phyloP scores from a whole-genome alignment of 139 green algal genomes.

The Chlamydomonas incerta region DNA sequence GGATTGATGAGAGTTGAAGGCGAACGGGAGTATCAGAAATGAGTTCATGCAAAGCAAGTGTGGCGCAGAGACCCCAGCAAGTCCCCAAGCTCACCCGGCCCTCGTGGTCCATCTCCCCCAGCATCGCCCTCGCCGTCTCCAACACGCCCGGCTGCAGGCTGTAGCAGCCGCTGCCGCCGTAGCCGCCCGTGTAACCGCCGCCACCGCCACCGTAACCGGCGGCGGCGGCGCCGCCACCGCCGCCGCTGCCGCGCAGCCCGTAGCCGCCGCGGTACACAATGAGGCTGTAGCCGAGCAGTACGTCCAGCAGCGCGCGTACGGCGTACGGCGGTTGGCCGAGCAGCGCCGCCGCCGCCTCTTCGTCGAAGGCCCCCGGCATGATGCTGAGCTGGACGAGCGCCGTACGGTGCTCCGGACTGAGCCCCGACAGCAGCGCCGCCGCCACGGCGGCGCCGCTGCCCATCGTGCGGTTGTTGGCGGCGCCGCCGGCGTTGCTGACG shows the following conservation, averaged over 20 bases:
- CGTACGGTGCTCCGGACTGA: constrained; percentile 10
- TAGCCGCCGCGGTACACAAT: neutral
- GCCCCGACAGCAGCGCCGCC: constrained; percentile 18
- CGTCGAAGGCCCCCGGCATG: constrained; percentile 16
- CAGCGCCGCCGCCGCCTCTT: constrained; percentile 41
- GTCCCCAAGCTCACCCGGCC: constrained; percentile 3
- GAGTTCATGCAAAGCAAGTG: too few relatives aligned
- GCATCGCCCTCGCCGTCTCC: neutral
- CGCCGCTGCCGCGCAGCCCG: neutral
- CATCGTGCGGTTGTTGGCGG: neutral
- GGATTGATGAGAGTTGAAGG: too few relatives aligned
- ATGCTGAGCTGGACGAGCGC: constrained; percentile 27
- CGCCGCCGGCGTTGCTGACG: neutral
- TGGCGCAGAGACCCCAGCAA: too few relatives aligned
- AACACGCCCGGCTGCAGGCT: constrained; percentile 30
- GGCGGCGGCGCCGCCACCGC: too few relatives aligned
- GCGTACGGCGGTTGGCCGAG: constrained; percentile 40
- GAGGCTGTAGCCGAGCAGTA: constrained; percentile 41
- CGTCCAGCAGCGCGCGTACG: constrained; percentile 30
- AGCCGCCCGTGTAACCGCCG: neutral
- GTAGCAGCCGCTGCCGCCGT: constrained; percentile 16
- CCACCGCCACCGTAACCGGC: neutral
- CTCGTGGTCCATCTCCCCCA: constrained; percentile 14
- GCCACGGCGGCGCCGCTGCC: constrained; percentile 15
- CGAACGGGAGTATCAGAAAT: too few relatives aligned